phyloP scores from a whole-genome alignment of 306 rosid species.

The Vigna trinervia region DNA sequence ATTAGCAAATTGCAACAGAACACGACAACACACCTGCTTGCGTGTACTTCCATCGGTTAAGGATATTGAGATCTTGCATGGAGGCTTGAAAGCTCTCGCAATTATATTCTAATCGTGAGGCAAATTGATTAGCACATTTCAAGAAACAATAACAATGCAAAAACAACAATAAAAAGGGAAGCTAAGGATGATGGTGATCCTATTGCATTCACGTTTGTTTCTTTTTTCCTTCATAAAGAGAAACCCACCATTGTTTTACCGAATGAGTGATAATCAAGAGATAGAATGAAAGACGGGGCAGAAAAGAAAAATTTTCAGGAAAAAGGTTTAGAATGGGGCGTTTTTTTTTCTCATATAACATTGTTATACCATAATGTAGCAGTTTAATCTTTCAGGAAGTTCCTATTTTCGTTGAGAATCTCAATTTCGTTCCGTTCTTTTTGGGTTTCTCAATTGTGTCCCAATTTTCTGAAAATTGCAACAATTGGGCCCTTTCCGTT shows the following conservation, averaged over 20 bases:
- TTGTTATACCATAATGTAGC: too few relatives aligned
- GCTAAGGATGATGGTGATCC: not conserved
- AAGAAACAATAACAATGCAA: not conserved
- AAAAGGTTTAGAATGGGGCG: not conserved
- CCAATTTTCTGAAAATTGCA: too few relatives aligned
- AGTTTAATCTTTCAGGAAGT: too few relatives aligned
- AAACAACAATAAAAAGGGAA: not conserved
- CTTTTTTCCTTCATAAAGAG: conserved; percentile 1
- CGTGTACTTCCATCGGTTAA: conserved; percentile 43
- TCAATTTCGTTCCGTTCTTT: too few relatives aligned
- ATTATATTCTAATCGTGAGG: conserved; percentile 46
- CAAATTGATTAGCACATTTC: conserved; percentile 1
- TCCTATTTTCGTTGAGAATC: too few relatives aligned
- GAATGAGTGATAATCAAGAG: not conserved
- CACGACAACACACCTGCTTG: conserved; percentile 41
- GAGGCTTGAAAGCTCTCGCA: conserved; percentile 47
- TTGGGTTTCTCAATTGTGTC: too few relatives aligned
- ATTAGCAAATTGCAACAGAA: not conserved
- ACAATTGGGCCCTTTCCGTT: too few relatives aligned
- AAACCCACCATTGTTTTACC: conserved; percentile 42
- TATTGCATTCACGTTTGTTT: conserved; percentile 9
- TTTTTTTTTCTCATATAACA: too few relatives aligned
- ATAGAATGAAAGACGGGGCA: not conserved
- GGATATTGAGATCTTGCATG: conserved; percentile 48
- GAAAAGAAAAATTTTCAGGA: not conserved